A percentile compares a stretch with the other conserved stretches of the same genome.
Conservation (phyloP, 2,329 filamentous ascomycete species). For the Hypoxylon sp. region DNA sequence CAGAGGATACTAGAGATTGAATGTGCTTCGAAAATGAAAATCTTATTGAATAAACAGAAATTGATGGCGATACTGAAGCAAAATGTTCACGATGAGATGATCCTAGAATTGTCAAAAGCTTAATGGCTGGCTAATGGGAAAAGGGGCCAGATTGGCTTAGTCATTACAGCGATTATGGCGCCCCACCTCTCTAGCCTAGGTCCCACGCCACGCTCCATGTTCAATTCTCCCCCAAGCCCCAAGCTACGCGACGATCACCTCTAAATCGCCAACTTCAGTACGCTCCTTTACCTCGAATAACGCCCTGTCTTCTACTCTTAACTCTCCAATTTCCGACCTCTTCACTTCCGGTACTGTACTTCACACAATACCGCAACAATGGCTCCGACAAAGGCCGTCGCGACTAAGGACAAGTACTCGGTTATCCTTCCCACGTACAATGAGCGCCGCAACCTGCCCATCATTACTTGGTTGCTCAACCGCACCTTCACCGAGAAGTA, state of each 20-base stretch:
- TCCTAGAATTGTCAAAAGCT: neutral
- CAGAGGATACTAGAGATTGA: neutral
- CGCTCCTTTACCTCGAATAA: slow-evolving; percentile 44
- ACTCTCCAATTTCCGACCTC: slow-evolving; percentile 9
- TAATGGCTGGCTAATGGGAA: slow-evolving; percentile 2
- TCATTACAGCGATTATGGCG: slow-evolving; percentile 10
- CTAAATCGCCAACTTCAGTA: slow-evolving; percentile 44
- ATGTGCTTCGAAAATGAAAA: neutral
- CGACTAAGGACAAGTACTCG: slow-evolving; percentile 82
- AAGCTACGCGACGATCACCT: slow-evolving; percentile 32
- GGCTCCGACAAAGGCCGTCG: slow-evolving; percentile 58
- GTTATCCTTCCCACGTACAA: slow-evolving; percentile 99
- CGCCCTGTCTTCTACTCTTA: slow-evolving; percentile 9
- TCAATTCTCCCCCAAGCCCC: slow-evolving; percentile 20
- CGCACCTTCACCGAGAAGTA: slow-evolving; percentile 91
- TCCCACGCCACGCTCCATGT: slow-evolving; percentile 32
- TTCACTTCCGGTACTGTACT: slow-evolving; percentile 22
- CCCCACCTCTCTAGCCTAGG: slow-evolving; percentile 19
- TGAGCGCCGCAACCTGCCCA: slow-evolving; percentile 95
- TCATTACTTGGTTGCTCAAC: slow-evolving; percentile 94
- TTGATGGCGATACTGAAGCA: neutral
- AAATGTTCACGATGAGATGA: neutral
- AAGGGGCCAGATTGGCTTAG: slow-evolving; percentile 31
- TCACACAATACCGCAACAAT: slow-evolving; percentile 52
- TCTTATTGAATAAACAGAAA: neutral